Evolutionary conservation across 805 yeast genomes (phyloP), one percentile per base, ranked within the genome.

Genomic region (Candida schatavii): DNA sequence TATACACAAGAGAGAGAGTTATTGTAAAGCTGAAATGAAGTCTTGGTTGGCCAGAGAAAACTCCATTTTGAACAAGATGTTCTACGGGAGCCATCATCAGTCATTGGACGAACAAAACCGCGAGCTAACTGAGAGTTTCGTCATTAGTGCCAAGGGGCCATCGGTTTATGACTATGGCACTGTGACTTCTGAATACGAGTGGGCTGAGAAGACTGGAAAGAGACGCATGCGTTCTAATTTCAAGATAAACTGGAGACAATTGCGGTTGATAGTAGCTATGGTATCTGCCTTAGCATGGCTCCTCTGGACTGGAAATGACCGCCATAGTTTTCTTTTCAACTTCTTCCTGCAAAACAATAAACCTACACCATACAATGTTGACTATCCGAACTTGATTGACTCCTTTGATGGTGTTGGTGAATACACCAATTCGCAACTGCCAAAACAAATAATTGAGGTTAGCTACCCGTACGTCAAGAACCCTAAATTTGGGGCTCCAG

Each of bases 401-500:
- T 18, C 15, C 6, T 31, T 31, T 17, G 21, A 31, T 13, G 6
- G 15, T 17, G 35, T 22, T 7, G 18, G 4, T 5, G 26, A 15
- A 25, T 30, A 25, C 25, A 20, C 23, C n/a, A n/a, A 9, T 20
- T 18, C 36, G 22, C 36, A 31, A 11, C 19, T 32, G 6, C 23
- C 42, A 7, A 35, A 26, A 17, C 60, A 59, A 38, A 48, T 58
- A n/a, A 46, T 62, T 29, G 54, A 51, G 31, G 65, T 64, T 3
- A 40, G 54, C 3, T 55, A 50, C 46, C 68, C 70, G 2, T 44
- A 49, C 39, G 45, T 54, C 1, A 57, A 63, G n/a, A 48, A 48
- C 22, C 37, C 48, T 5, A 46, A 27, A 2, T 59, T 55, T 41
- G 64, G 64, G 1, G 32, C 44, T 3, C 68, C 77, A 0, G 74